phyloP scores from a whole-genome alignment of 768 basidiomycete species.

The Mycena vitilis region DNA sequence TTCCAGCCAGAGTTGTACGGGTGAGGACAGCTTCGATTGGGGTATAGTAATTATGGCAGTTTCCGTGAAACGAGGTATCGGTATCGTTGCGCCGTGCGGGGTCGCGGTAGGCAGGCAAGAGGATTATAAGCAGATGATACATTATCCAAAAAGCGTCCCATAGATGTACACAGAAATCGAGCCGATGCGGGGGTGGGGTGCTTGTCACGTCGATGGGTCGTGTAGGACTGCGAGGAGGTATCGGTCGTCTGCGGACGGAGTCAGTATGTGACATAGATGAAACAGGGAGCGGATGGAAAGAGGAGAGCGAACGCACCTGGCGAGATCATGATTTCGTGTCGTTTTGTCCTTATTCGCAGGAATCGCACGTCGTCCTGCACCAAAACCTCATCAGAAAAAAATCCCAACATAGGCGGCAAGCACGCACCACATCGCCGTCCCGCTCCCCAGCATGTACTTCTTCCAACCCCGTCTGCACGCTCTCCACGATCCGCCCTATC shows the following conservation, averaged over 20 bases:
- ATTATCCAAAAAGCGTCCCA: constrained; percentile 29
- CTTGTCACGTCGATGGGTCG: constrained; percentile 67
- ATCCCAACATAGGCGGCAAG: background rate
- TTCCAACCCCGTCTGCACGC: constrained; percentile 81
- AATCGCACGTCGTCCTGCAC: constrained; percentile 86
- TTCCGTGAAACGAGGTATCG: constrained; percentile 17
- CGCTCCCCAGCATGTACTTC: constrained; percentile 69
- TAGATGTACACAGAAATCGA: constrained; percentile 31
- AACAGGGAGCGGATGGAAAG: background rate
- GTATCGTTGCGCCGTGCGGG: background rate
- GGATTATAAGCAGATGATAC: constrained; percentile 24
- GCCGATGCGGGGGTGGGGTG: background rate
- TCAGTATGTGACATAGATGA: background rate
- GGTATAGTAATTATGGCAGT: constrained; percentile 21
- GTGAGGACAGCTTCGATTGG: constrained; percentile 2
- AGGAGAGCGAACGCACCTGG: constrained; percentile 68
- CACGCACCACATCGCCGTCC: constrained; percentile 68
- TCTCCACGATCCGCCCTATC: constrained; percentile 80
- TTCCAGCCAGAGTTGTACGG: background rate
- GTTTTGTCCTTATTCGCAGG: constrained; percentile 90
- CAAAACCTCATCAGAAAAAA: background rate
- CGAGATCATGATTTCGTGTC: constrained; percentile 95
- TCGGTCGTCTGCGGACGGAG: constrained; percentile 67
- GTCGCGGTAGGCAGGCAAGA: constrained; percentile 12
- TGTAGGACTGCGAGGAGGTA: constrained; percentile 88